Percentiles rank a stretch among this genome's conserved stretches.
phyloP scores from a whole-genome alignment of 768 basidiomycete species.

The Suillus plorans region DNA sequence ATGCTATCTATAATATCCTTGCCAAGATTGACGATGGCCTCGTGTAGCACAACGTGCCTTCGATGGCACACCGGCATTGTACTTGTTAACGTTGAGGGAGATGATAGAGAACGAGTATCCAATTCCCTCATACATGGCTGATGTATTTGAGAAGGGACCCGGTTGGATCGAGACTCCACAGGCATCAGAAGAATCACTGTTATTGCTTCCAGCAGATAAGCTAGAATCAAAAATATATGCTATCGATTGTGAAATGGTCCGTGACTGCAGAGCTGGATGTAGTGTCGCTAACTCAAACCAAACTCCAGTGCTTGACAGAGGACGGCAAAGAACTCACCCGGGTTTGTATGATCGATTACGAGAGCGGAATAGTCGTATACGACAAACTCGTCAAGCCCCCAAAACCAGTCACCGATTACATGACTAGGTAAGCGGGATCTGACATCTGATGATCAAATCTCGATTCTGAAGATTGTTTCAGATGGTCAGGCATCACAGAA shows the following conservation, averaged over 20 bases:
- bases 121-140: conserved; percentile 80
- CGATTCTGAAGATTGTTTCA: conserved; percentile 26
- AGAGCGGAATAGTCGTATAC: conserved; percentile 70
- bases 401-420: conserved; percentile 84
- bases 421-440: conserved; percentile 67
- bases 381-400: conserved; percentile 89
- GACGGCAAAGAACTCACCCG: conserved; percentile 89
- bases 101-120: conserved; percentile 97
- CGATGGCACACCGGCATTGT: conserved; percentile 65
- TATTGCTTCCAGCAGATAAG: conserved; percentile 31
- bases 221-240: conserved; percentile 63
- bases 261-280: conserved; percentile 15
- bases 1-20: conserved; percentile 23
- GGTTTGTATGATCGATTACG: conserved; percentile 80
- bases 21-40: conserved; percentile 12
- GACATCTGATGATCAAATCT: not conserved
- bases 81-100: conserved; percentile 74
- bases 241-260: conserved; percentile 96
- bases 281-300: conserved; percentile 1
- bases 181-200: conserved; percentile 29
- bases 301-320: conserved; percentile 75
- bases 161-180: conserved; percentile 87
- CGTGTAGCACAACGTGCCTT: conserved; percentile 56
- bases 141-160: conserved; percentile 57
- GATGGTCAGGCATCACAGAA: conserved; percentile 93